A percentile compares a stretch with the other conserved stretches of the same genome.
phyloP scores from a whole-genome alignment of 805 yeast species.

The Yarrowia yakushimensis region DNA sequence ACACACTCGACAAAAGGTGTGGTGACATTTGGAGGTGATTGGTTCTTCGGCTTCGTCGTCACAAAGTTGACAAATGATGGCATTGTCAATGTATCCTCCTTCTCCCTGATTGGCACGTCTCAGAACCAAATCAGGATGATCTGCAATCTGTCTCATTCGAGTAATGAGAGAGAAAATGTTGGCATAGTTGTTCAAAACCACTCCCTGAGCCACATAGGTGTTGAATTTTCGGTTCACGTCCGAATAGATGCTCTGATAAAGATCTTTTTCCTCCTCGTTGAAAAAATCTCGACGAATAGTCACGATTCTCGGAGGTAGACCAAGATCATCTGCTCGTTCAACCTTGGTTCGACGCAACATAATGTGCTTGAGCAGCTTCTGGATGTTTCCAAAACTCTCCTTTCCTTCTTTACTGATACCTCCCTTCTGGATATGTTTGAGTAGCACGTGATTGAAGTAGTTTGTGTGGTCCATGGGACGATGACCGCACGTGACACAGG shows the following conservation, averaged over 20 bases:
- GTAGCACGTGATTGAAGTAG: slow-evolving; percentile 91
- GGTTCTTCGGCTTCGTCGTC: slow-evolving; percentile 99
- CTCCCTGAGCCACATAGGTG: slow-evolving; percentile 93
- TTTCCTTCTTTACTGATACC: slow-evolving; percentile 81
- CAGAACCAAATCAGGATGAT: slow-evolving; percentile 93
- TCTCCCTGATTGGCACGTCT: slow-evolving; percentile 50
- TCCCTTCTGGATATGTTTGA: slow-evolving; percentile 85
- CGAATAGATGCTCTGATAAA: slow-evolving; percentile 81
- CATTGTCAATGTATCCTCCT: slow-evolving; percentile 44
- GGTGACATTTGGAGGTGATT: slow-evolving; percentile 90
- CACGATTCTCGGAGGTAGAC: slow-evolving; percentile 93
- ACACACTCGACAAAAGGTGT: slow-evolving; percentile 89
- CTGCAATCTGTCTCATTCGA: slow-evolving; percentile 96
- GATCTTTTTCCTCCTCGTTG: slow-evolving; percentile 92
- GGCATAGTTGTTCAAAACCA: slow-evolving; percentile 93
- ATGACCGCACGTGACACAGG: slow-evolving; percentile 85
- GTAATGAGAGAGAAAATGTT: slow-evolving; percentile 94
- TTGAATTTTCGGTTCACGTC: slow-evolving; percentile 85
- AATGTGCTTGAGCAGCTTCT: slow-evolving; percentile 66
- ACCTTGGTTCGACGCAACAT: slow-evolving; percentile 94
- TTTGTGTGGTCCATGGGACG: slow-evolving; percentile 93
- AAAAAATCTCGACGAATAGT: slow-evolving; percentile 82
- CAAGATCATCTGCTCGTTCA: slow-evolving; percentile 95
- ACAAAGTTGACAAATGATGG: slow-evolving; percentile 84
- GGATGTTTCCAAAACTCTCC: slow-evolving; percentile 72